A percentile compares a stretch with the other conserved stretches of the same genome.
Evolutionary conservation across 2,329 filamentous ascomycete genomes (phyloP).

Genomic region (Colletotrichum limetticola): DNA sequence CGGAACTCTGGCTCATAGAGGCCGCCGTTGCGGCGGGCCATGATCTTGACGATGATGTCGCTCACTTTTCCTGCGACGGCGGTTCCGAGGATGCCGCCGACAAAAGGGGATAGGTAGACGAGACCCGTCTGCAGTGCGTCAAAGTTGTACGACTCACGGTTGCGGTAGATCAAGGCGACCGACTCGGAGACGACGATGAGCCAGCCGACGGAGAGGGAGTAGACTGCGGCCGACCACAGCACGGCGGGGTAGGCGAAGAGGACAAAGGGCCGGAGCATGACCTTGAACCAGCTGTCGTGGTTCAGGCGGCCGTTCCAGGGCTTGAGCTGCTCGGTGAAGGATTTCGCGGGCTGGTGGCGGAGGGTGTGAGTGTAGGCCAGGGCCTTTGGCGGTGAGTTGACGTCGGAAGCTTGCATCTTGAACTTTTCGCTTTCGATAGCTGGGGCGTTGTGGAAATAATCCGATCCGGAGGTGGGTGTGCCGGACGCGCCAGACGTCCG

Average conservation of each 20-base stretch:
- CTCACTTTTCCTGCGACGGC: slow-evolving; percentile 90
- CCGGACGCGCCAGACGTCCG: slow-evolving; percentile 27
- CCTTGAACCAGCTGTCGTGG: slow-evolving; percentile 82
- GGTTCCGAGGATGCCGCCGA: slow-evolving; percentile 90
- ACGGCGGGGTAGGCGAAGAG: slow-evolving; percentile 89
- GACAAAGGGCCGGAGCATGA: slow-evolving; percentile 83
- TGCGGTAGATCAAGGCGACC: slow-evolving; percentile 82
- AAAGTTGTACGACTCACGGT: slow-evolving; percentile 79
- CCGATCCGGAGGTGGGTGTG: slow-evolving; percentile 35
- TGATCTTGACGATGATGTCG: slow-evolving; percentile 83
- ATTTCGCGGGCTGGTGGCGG: slow-evolving; percentile 72
- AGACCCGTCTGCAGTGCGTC: slow-evolving; percentile 82
- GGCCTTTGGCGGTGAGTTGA: slow-evolving; percentile 45
- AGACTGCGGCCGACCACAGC: slow-evolving; percentile 87
- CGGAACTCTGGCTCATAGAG: slow-evolving; percentile 96
- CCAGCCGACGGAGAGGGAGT: slow-evolving; percentile 92
- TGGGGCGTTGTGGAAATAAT: slow-evolving; percentile 41
- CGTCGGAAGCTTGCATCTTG: slow-evolving; percentile 44
- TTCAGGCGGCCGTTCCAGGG: slow-evolving; percentile 83
- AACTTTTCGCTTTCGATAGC: slow-evolving; percentile 56
- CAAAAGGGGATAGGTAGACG: slow-evolving; percentile 89
- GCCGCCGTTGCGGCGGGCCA: slow-evolving; percentile 89
- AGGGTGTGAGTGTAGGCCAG: slow-evolving; percentile 76
- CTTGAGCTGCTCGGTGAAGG: slow-evolving; percentile 79
- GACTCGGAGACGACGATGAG: slow-evolving; percentile 94